Evolutionary conservation across 371 early-diverging fungal genomes (phyloP), one percentile per base, ranked within the genome.

Genomic region (Mortierella sp.): DNA sequence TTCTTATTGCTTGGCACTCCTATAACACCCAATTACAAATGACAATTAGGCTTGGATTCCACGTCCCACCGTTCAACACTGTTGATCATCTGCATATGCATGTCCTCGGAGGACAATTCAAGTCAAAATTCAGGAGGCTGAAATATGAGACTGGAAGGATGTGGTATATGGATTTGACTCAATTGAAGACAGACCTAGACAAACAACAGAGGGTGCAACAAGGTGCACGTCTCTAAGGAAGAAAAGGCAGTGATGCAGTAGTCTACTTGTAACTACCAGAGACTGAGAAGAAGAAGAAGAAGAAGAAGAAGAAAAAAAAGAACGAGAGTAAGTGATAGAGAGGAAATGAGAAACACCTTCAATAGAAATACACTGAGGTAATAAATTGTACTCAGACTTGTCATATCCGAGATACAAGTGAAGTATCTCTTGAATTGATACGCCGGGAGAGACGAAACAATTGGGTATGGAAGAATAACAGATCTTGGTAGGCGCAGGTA

Each of bases 71-170:
- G 0, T 90, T 88, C 67, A 87, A 84, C 38, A 78, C 86, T 16
- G 84, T 91, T 13, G 65, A 76, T 2, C 91, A 91, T 74, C 63
- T 91, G 33, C 91, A 90, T 75, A 60, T 89, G 45, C 91, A 91
- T 68, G 85, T 79, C 28, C 63, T 91, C 2, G 88, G 82, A 4
- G 74, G 72, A n/a, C 86, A 84, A 4, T 86, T 86, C 70, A 74
- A 78, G 21, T 76, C 84, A 38, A 77, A 48, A 28, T 67, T 70
- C 32, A 48, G 71, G 65, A 74, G 67, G 19, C 67, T 79, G 64
- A 79, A 79, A 47, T 79, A 79, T 50, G 70, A 79, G 21, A 58
- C 74, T 3, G 74, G 74, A n/a, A 61, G 74, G 41, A 66, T 70
- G 67, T 79, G 80, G 80, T 79, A 79, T 40, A 61, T 61, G 74